Conservation (phyloP, 805 yeast species). For the Limtongia smithiae region DNA sequence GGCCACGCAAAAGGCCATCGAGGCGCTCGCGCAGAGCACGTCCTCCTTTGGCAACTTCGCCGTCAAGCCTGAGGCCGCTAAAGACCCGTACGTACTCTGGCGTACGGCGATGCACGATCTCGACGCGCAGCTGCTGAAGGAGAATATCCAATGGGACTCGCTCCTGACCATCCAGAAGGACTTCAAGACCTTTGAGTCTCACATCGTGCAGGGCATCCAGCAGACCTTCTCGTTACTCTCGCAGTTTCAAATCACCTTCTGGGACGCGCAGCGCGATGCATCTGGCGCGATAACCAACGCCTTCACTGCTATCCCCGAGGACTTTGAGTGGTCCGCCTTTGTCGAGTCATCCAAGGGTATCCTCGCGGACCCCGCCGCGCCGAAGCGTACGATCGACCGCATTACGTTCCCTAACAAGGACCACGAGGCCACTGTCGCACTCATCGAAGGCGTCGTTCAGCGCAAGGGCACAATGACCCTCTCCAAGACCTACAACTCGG, state of each 20-base stretch:
- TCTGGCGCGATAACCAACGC: slow-evolving; percentile 36
- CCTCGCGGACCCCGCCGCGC: slow-evolving; percentile 38
- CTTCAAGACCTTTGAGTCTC: slow-evolving; percentile 44
- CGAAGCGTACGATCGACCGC: slow-evolving; percentile 40
- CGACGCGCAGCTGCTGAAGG: slow-evolving; percentile 44
- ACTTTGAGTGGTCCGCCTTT: slow-evolving; percentile 48
- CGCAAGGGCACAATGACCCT: slow-evolving; percentile 45
- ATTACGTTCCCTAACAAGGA: slow-evolving; percentile 42
- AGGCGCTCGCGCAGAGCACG: slow-evolving; percentile 38
- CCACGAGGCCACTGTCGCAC: slow-evolving; percentile 44
- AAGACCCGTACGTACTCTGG: slow-evolving; percentile 48
- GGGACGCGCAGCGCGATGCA: slow-evolving; percentile 35
- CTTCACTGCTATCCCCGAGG: slow-evolving; percentile 39
- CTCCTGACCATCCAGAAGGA: slow-evolving; percentile 43
- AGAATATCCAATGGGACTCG: slow-evolving; percentile 47
- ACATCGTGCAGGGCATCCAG: slow-evolving; percentile 43
- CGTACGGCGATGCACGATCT: slow-evolving; percentile 41
- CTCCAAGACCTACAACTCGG: slow-evolving; percentile 43
- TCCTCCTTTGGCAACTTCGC: slow-evolving; percentile 36
- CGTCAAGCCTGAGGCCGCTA: slow-evolving; percentile 39
- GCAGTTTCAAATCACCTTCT: slow-evolving; percentile 35
- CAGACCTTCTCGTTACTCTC: slow-evolving; percentile 39
- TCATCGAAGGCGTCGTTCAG: slow-evolving; percentile 47
- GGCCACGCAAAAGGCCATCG: slow-evolving; percentile 41
- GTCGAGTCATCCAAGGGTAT: slow-evolving; percentile 34